Evolutionary conservation across 768 basidiomycete genomes (phyloP), one percentile per base, ranked within the genome.

Genomic region (Xerocomellus dryophilus): DNA sequence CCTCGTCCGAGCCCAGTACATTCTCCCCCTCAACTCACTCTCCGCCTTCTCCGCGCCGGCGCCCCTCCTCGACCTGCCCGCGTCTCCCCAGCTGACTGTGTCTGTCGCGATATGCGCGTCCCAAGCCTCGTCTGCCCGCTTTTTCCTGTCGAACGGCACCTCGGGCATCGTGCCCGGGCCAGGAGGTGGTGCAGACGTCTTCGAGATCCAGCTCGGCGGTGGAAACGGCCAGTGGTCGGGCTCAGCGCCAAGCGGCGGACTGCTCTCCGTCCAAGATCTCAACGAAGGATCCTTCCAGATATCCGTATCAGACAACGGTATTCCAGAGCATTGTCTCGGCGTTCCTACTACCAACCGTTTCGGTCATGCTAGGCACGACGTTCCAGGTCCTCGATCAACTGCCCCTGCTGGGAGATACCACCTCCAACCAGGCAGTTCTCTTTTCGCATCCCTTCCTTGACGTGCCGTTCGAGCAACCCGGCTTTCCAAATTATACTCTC

Each of bases 401-500:
- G 1, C 88, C 88, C 1, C 68, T 87, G 7, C 71, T 91, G 2
- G 88, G 86, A 3, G 90, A 93, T 66, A 83, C 87, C 1, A 88
- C 89, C 2, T 72, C 83, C 7, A 88, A 83, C 47, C 82, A 88
- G 64, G 88, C 82, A 0, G 68, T 93, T 27, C 61, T 92, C 11
- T 90, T 88, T 68, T 92, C 90, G 1, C 79, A 81, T 8, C 69
- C 79, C 0, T 83, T 83, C 55, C 60, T 71, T 7, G 51, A 71
- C 0, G 54, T 73, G 11, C 55, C 63, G 2, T 25, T 58, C 1
- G 48, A 60, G 6, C 58, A 67, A 38, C 83, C 86, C 2, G 71
- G 68, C 23, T 93, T 79, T 62, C 90, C 90, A 11, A 91, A 91
- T 61, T 93, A 89, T 65, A 85, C 85, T 2, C 78, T 93, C 2